These are phyloP conservation scores for Phytophthora litchii DNA, from an alignment of 352 stramenopile genomes.

Conservation along the genomic window DNA sequence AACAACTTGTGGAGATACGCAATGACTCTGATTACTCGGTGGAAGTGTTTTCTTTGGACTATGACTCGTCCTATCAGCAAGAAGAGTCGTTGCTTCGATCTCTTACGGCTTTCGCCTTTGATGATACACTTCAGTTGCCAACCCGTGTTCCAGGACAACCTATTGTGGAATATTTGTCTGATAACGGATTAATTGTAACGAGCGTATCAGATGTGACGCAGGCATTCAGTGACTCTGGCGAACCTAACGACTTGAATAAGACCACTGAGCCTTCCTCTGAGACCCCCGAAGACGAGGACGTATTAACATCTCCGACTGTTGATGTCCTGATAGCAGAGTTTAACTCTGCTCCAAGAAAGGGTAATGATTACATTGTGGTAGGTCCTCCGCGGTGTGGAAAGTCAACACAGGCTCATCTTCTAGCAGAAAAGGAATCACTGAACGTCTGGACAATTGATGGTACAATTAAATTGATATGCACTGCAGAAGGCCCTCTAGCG, in stretches of 20 bases:
- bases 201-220: slow-evolving; percentile 16
- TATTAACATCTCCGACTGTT: not conserved
- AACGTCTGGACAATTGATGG: slow-evolving; percentile 77
- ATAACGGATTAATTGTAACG: slow-evolving; percentile 43
- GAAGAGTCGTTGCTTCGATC: slow-evolving; percentile 87
- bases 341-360: slow-evolving; percentile 34
- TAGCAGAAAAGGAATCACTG: slow-evolving; percentile 79
- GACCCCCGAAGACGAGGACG: slow-evolving; percentile 6
- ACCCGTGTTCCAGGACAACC: slow-evolving; percentile 69
- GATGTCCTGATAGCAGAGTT: slow-evolving; percentile 5
- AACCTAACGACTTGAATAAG: slow-evolving; percentile 1
- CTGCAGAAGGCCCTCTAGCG: slow-evolving; percentile 47
- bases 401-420: slow-evolving; percentile 72
- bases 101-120: slow-evolving; percentile 57
- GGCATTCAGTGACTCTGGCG: not conserved
- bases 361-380: slow-evolving; percentile 83
- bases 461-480: slow-evolving; percentile 52
- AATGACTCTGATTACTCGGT: slow-evolving; percentile 91
- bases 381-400: slow-evolving; percentile 81
- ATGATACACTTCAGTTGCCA: slow-evolving; percentile 76
- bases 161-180: slow-evolving; percentile 61
- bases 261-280: slow-evolving; percentile 1
- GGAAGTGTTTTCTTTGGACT: slow-evolving; percentile 93
- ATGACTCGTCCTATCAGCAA: slow-evolving; percentile 79
- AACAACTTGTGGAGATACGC: slow-evolving; percentile 71